Evolutionary conservation across 202 grass and related monocot species (phyloP).

Genomic region (Bolboschoenoplectus hybrid): DNA sequence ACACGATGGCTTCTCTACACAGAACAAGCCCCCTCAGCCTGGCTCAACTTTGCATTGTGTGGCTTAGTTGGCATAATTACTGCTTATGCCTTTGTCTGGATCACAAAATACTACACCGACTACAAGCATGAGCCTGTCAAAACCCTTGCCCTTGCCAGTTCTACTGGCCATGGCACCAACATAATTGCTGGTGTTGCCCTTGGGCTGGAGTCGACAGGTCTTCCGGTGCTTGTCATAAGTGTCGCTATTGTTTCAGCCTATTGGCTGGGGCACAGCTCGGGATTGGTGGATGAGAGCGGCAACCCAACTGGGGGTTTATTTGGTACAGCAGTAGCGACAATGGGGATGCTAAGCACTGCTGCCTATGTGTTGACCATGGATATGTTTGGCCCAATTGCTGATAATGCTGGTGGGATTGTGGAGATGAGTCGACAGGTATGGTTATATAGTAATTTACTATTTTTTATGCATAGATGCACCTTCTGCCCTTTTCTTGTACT

Average conservation of each 20-base stretch:
- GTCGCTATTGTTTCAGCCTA: constrained; percentile 83
- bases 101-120: constrained; percentile 98
- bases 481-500: neutral
- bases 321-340: constrained; percentile 96
- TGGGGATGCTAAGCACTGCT: constrained; percentile 99
- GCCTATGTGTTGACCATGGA: constrained; percentile 99
- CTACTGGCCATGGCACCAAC: constrained; percentile 97
- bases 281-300: constrained; percentile 80
- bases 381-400: constrained; percentile 99
- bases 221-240: constrained; percentile 93
- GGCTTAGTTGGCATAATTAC: constrained; percentile 96
- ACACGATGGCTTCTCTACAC: constrained; percentile 98
- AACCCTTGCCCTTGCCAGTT: constrained; percentile 78
- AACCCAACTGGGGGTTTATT: constrained; percentile 92
- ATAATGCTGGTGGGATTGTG: constrained; percentile 99
- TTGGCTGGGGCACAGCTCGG: constrained; percentile 92
- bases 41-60: constrained; percentile 91
- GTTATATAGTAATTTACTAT: neutral
- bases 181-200: constrained; percentile 96
- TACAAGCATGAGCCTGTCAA: constrained; percentile 92
- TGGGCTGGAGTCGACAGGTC: constrained; percentile 90
- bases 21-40: constrained; percentile 96
- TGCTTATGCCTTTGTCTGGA: constrained; percentile 95
- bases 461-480: neutral
- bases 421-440: constrained; percentile 98